A percentile compares a stretch with the other conserved stretches of the same genome.
phyloP scores from a whole-genome alignment of 2,329 filamentous ascomycete genomes.

The Teratosphaeria nubilosa region DNA sequence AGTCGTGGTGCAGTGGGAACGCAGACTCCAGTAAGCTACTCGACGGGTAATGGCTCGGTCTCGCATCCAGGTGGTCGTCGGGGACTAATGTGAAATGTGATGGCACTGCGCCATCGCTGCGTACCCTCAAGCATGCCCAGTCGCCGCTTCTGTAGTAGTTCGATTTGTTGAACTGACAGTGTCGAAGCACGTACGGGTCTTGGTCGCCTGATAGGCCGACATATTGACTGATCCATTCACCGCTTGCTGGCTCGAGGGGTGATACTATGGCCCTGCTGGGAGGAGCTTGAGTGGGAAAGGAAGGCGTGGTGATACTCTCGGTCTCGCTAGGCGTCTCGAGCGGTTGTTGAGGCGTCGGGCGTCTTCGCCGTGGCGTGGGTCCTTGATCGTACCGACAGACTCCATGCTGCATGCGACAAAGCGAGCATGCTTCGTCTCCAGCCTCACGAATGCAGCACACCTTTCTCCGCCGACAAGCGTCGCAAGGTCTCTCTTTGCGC shows the following conservation, averaged over 20 bases:
- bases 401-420: conserved; percentile 12
- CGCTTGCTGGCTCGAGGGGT: neutral
- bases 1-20: conserved; percentile 13
- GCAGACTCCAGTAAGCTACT: conserved; percentile 11
- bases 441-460: conserved; percentile 15
- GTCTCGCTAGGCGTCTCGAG: conserved; percentile 1
- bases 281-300: neutral
- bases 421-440: conserved; percentile 14
- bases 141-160: conserved; percentile 12
- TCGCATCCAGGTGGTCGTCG: conserved; percentile 8
- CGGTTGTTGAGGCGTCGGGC: conserved; percentile 3
- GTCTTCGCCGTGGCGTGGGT: conserved; percentile 12
- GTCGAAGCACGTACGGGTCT: conserved; percentile 12
- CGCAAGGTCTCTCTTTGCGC: conserved; percentile 15
- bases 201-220: conserved; percentile 12
- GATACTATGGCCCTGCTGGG: neutral
- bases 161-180: conserved; percentile 13
- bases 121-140: conserved; percentile 11
- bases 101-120: conserved; percentile 3
- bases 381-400: conserved; percentile 13
- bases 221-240: conserved; percentile 14
- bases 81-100: conserved; percentile 9
- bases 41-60: conserved; percentile 11
- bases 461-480: conserved; percentile 7
- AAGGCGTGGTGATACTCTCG: neutral